Evolutionary conservation across 495 filamentous ascomycete genomes (phyloP).

Genomic region (Annulohypoxylon maeteangense): DNA sequence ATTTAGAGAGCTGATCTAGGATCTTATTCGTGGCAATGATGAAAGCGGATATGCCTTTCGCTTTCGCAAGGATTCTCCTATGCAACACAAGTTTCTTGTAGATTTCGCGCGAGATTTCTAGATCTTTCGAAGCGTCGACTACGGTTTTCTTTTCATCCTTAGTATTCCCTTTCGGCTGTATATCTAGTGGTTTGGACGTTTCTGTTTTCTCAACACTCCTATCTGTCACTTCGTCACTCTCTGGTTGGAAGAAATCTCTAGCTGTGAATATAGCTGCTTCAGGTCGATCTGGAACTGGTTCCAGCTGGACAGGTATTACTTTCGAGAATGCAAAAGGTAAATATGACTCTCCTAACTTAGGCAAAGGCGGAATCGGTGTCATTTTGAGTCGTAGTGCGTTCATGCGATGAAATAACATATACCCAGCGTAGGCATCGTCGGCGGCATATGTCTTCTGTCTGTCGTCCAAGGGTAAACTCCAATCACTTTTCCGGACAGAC

Average conservation of each 20-base stretch:
- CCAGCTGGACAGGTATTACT: slow-evolving; percentile 13
- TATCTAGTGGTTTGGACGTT: not conserved
- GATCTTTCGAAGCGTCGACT: not conserved
- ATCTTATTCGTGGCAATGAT: not conserved
- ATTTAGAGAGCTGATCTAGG: not conserved
- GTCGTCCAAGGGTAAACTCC: slow-evolving; percentile 64
- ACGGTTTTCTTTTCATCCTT: not conserved
- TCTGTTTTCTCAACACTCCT: not conserved
- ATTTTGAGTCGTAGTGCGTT: slow-evolving; percentile 67
- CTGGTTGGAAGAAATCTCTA: slow-evolving; percentile 1
- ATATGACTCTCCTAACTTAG: slow-evolving; percentile 66
- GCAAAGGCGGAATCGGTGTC: slow-evolving; percentile 69
- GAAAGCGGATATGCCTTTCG: not conserved
- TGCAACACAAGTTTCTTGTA: not conserved
- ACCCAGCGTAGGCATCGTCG: slow-evolving; percentile 73
- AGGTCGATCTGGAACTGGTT: not conserved
- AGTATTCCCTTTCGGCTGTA: too few relatives aligned
- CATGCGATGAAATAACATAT: slow-evolving; percentile 71
- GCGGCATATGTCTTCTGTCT: slow-evolving; percentile 74
- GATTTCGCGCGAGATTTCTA: not conserved
- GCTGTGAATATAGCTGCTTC: slow-evolving; percentile 8
- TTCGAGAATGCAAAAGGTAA: not conserved
- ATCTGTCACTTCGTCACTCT: not conserved
- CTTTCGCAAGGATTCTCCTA: not conserved
- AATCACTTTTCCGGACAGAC: slow-evolving; percentile 70